These are phyloP conservation scores for Filobasidium wieringae DNA, from an alignment of 768 basidiomycete genomes.

Conservation along the genomic window DNA sequence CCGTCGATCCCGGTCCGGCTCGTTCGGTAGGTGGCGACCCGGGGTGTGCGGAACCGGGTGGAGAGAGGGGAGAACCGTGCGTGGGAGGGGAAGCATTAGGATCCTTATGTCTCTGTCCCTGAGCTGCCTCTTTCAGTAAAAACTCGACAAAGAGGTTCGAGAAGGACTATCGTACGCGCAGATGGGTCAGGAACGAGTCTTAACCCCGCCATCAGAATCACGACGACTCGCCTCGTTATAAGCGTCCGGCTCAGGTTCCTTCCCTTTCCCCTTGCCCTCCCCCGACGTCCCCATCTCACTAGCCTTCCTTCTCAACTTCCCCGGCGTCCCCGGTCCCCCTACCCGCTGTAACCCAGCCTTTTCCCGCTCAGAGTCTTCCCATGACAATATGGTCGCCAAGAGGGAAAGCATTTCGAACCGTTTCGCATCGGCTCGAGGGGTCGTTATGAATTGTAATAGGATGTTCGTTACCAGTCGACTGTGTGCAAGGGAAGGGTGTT, in stretches of 20 bases:
- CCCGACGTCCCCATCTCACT: slow-evolving; percentile 9
- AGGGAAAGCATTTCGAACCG: slow-evolving; percentile 92
- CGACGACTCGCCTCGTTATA: slow-evolving; percentile 35
- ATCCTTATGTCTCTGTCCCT: slow-evolving; percentile 34
- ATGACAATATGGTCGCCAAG: slow-evolving; percentile 76
- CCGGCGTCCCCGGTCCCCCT: slow-evolving; percentile 19
- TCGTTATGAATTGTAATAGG: slow-evolving; percentile 74
- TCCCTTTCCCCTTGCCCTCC: background rate
- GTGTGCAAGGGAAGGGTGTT: background rate
- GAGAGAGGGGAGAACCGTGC: background rate
- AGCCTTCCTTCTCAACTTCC: slow-evolving; percentile 29
- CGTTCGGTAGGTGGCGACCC: background rate
- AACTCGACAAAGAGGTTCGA: slow-evolving; percentile 97
- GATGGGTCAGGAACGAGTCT: background rate
- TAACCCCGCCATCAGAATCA: background rate
- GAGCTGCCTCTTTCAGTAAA: slow-evolving; percentile 76
- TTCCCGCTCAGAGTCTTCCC: slow-evolving; percentile 83
- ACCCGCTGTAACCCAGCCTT: slow-evolving; percentile 71
- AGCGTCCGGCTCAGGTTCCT: slow-evolving; percentile 36
- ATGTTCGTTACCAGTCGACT: slow-evolving; percentile 87
- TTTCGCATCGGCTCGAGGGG: slow-evolving; percentile 82
- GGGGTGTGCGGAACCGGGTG: background rate
- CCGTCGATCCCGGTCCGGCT: background rate
- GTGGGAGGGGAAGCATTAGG: background rate
- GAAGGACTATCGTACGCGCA: slow-evolving; percentile 58